Evolutionary conservation across 306 rosid genomes (phyloP), one percentile per base, ranked within the genome.

Genomic region (Castanopsis chinensis): DNA sequence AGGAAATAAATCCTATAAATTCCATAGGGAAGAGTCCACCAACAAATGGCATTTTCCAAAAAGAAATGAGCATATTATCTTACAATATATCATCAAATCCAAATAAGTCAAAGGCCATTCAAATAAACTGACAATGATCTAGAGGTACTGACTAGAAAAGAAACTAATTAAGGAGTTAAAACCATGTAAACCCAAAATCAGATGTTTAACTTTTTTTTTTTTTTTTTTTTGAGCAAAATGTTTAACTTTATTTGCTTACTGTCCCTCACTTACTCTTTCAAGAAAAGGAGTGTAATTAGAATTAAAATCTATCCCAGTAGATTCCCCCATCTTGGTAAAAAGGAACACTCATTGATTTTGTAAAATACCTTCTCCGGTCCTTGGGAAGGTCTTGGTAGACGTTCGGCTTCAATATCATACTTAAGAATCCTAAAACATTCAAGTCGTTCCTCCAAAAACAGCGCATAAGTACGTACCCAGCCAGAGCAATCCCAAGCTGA

Each of bases 401-500:
- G 96, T 81, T 90, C 97, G 56, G 99, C 93, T 88, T 96, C 99
- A 82, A 93, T 93, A 75, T 96, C 99, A 93, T 96, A 96, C 86
- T 89, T 93, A 76, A 96, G 79, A 85, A 91, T 79, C 82, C 93
- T 91, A 78, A 91, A 96, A 83, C 99, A 93, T 89, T 93, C 99
- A 41, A 96, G 98, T 55, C 98, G 94, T 79, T 96, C 99, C 89
- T 96, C 99, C 90, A 96, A 87, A 93, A 93, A 96, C 82, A 93
- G 85, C 37, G 98, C 98, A 88, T 96, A 96, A 14, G 99, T 93
- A 35, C 99, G 98, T 72, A 96, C 98, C 99, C 99, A 96, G 13
- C 91, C 98, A 83, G 99, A 93, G 92, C 99, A 96, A 87, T 96
- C 99, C 99, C 99, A 96, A 71, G 98, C 99, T 96, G 87, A 73